Evolutionary conservation across 495 filamentous ascomycete genomes (phyloP), one percentile per base, ranked within the genome.

Genomic region (Xylaria telfairii): DNA sequence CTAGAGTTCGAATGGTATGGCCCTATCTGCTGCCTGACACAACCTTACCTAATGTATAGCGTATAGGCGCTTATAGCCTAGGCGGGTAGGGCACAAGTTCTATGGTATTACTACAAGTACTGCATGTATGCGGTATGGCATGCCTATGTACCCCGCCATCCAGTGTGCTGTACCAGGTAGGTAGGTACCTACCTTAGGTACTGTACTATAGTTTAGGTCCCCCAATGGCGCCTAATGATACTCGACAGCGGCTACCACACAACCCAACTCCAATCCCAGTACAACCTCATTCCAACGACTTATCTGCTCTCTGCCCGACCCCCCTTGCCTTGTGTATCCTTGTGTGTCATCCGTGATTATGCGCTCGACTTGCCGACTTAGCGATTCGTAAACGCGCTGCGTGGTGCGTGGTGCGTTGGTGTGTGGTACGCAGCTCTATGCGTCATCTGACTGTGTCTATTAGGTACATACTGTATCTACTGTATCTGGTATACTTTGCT

Each of bases 401-500:
- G 65, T 78, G 67, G 60, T 68, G 73, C 72, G 65, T 78, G 63
- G 54, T n/a, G n/a, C n/a, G n/a, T n/a, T 78, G 67, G 60, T 68
- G 73, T 70, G 65, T 78, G 63, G 54, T 71, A 73, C 41, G 47
- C 51, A 71, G 70, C 62, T 65, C 69, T 65, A 71, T 74, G 72
- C 69, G 62, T 73, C 74, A 74, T 74, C 64, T 75, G 57, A 49
- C 70, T 69, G 69, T 66, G 39, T 39, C 19, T 19, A 59, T 21
- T n/a, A n/a, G n/a, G n/a, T n/a, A n/a, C n/a, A n/a, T n/a, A n/a
- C n/a, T n/a, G n/a, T n/a, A n/a, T n/a, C n/a, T n/a, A n/a, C n/a
- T n/a, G n/a, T n/a, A n/a, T n/a, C n/a, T n/a, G 15, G 24, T 21
- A 37, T 32, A 21, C 32, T 39, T 59, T 65, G 44, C 62, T 65